phyloP scores from a whole-genome alignment of 768 basidiomycete species.

The Gymnopilus junonius region DNA sequence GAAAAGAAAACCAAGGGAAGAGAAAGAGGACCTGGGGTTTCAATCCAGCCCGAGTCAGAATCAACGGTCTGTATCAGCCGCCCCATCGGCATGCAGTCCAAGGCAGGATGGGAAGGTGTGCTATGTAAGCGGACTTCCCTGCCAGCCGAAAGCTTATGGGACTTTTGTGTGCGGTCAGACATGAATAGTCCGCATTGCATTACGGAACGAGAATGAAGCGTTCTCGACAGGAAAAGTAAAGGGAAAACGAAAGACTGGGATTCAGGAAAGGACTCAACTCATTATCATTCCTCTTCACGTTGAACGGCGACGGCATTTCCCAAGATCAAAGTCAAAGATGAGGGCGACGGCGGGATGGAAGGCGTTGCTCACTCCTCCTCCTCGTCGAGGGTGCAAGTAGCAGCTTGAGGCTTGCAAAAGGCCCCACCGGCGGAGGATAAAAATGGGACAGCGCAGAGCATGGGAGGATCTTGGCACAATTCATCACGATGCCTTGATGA shows the following conservation, averaged over 20 bases:
- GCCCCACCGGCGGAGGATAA: no score
- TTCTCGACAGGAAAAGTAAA: background rate
- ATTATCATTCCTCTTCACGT: constrained; percentile 11
- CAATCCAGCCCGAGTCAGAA: background rate
- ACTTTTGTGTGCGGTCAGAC: background rate
- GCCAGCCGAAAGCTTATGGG: no score
- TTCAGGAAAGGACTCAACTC: constrained; percentile 8
- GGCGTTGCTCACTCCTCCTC: no score
- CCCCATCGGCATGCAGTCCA: background rate
- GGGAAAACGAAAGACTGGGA: background rate
- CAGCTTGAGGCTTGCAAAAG: no score
- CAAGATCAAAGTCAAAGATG: no score
- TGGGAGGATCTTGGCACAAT: no score
- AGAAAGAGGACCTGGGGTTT: background rate
- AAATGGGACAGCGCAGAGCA: no score
- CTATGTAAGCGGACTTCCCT: background rate
- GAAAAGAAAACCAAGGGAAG: background rate
- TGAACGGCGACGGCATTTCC: background rate
- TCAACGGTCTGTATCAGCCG: background rate
- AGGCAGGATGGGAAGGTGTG: background rate
- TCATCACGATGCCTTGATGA: no score
- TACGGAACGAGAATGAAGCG: background rate
- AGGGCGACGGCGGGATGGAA: no score
- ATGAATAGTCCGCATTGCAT: background rate
- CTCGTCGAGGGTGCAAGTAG: no score